Conservation (phyloP, 768 basidiomycete genomes). For the Lyophyllum semitale region DNA sequence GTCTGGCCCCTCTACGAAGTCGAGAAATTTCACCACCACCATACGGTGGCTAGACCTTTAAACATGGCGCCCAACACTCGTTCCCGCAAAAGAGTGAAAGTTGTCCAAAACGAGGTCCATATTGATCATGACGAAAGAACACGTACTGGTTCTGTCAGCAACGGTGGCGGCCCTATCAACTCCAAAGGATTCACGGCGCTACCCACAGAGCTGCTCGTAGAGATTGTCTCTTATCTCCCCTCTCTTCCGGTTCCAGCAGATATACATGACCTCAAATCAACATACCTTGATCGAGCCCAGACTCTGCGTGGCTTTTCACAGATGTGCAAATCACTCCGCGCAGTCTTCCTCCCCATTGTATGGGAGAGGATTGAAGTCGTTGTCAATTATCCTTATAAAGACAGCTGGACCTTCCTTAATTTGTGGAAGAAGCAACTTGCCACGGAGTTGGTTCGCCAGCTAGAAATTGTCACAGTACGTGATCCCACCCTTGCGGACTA, state of each 20-base stretch:
- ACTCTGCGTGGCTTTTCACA: conserved; percentile 18
- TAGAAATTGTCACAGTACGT: conserved; percentile 25
- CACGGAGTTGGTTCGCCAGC: conserved; percentile 16
- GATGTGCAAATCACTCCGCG: conserved; percentile 19
- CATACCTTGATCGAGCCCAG: conserved; percentile 8
- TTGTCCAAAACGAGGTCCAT: neutral
- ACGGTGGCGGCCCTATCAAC: conserved; percentile 14
- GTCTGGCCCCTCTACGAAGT: no score
- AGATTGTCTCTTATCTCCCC: conserved; percentile 23
- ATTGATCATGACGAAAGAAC: neutral
- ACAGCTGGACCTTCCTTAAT: neutral
- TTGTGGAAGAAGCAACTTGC: conserved; percentile 9
- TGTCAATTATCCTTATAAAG: conserved; percentile 2
- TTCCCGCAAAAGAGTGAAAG: neutral
- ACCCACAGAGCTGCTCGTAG: conserved; percentile 25
- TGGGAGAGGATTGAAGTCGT: conserved; percentile 22
- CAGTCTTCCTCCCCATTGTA: conserved; percentile 13
- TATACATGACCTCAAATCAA: neutral
- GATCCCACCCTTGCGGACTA: conserved; percentile 19
- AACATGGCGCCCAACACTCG: no score
- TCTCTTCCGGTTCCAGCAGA: conserved; percentile 16
- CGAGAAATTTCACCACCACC: no score
- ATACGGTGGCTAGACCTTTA: no score
- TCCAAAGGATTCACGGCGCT: conserved; percentile 19
- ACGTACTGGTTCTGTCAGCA: neutral